phyloP scores from a whole-genome alignment of 345 rosid genomes.

The Aquilaria yunnanensis region DNA sequence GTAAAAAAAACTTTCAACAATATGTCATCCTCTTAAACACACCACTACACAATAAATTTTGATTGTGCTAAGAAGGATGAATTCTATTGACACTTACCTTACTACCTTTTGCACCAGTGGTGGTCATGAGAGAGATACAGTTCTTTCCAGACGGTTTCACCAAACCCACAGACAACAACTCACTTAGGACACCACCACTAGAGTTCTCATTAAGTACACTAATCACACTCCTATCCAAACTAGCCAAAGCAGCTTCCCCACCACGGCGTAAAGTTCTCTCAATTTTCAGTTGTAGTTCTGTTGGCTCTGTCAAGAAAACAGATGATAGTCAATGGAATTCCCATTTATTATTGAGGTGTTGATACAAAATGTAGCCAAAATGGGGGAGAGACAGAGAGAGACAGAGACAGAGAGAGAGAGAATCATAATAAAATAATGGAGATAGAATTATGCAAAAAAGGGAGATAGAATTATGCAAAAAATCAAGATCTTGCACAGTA shows the following conservation, averaged over 20 bases:
- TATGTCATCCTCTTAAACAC: too few species aligned
- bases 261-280: slow-evolving; percentile 68
- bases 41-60: too few species aligned
- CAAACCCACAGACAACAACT: slow-evolving; percentile 76
- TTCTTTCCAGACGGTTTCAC: slow-evolving; percentile 77
- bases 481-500: too few species aligned
- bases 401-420: background rate
- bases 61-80: too few species aligned
- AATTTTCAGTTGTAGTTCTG: slow-evolving; percentile 50
- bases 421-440: background rate
- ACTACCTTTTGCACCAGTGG: slow-evolving; percentile 98
- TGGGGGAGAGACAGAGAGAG: background rate
- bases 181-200: slow-evolving; percentile 58
- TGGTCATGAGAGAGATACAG: slow-evolving; percentile 95
- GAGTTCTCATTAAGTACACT: slow-evolving; percentile 68
- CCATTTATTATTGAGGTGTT: background rate
- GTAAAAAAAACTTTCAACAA: too few species aligned
- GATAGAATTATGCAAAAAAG: too few species aligned
- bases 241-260: slow-evolving; percentile 73
- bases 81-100: slow-evolving; percentile 45
- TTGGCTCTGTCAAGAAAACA: slow-evolving; percentile 43
- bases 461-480: too few species aligned
- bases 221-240: slow-evolving; percentile 70
- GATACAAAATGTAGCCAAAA: background rate
- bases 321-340: slow-evolving; percentile 9